These are phyloP conservation scores for Tolypocladium cylindrosporum DNA, from an alignment of 2,329 filamentous ascomycete genomes.

Conservation along the genomic window DNA sequence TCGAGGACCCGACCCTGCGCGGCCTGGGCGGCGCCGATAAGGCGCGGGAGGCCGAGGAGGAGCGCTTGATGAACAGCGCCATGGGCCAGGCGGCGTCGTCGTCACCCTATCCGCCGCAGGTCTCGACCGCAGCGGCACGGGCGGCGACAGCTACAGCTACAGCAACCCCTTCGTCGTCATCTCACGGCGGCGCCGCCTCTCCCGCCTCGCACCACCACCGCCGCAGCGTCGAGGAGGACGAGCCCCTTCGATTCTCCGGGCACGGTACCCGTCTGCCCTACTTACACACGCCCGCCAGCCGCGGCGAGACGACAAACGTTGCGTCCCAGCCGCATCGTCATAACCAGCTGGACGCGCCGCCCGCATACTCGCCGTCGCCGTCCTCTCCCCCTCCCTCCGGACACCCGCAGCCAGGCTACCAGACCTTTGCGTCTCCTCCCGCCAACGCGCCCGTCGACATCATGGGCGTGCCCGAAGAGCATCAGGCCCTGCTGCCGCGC, in stretches of 20 bases:
- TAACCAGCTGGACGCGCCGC: conserved; percentile 31
- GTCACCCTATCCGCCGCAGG: conserved; percentile 2
- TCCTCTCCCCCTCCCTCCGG: conserved; percentile 18
- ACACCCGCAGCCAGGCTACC: conserved; percentile 23
- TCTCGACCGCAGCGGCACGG: background rate
- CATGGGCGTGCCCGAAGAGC: conserved; percentile 34
- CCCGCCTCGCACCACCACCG: conserved; percentile 10
- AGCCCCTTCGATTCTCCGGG: background rate
- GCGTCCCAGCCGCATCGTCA: conserved; percentile 7
- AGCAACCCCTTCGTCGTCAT: background rate
- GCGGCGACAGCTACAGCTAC: background rate
- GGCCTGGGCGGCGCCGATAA: conserved; percentile 25
- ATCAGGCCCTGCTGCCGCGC: conserved; percentile 28
- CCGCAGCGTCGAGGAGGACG: conserved; percentile 14
- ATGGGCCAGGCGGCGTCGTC: conserved; percentile 6
- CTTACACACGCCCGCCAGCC: background rate
- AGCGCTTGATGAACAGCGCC: conserved; percentile 22
- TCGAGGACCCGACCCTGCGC: conserved; percentile 36
- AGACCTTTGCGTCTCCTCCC: conserved; percentile 26
- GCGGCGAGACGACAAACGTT: background rate
- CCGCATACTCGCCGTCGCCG: conserved; percentile 37
- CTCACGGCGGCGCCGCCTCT: conserved; percentile 1
- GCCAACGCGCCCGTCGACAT: conserved; percentile 7
- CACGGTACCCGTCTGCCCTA: conserved; percentile 1
- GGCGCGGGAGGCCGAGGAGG: conserved; percentile 32